A percentile compares a stretch with the other conserved stretches of the same genome.
phyloP scores from a whole-genome alignment of 2,329 filamentous ascomycete species.

The Verticillium zaregamsianum region DNA sequence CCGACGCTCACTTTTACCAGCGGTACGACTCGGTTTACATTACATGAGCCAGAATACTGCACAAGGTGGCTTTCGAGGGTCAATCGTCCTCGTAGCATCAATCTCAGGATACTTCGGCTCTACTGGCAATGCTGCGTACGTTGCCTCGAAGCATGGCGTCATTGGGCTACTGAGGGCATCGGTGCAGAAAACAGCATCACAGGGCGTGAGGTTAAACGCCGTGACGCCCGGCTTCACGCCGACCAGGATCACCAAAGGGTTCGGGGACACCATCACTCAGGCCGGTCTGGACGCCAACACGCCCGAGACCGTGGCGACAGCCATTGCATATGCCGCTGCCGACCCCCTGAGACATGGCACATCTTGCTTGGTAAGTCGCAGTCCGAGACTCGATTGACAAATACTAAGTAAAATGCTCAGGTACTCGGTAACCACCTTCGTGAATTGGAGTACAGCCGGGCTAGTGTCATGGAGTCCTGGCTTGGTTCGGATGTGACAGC shows the following conservation, averaged over 20 bases:
- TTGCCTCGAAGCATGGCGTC: constrained; percentile 16
- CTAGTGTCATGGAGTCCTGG: background rate
- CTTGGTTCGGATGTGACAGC: background rate
- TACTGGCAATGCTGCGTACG: constrained; percentile 12
- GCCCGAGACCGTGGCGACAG: background rate
- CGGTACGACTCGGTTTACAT: background rate
- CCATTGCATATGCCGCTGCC: background rate
- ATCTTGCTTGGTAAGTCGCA: background rate
- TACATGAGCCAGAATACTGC: background rate
- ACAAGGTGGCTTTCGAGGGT: constrained; percentile 6
- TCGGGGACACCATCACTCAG: background rate
- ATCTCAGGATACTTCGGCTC: constrained; percentile 16
- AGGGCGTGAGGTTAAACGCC: background rate
- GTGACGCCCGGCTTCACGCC: background rate
- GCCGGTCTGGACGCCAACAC: background rate
- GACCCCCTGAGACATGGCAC: background rate
- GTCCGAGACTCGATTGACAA: background rate
- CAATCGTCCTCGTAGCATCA: constrained; percentile 11
- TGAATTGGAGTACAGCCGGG: background rate
- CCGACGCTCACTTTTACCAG: background rate
- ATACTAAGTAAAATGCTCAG: background rate
- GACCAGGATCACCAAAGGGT: background rate
- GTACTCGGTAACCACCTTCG: background rate
- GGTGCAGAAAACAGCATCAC: background rate
- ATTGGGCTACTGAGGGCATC: constrained; percentile 10